Percentiles rank a stretch among this genome's conserved stretches.
Evolutionary conservation across 1,284 basidiomycete species (phyloP).

Genomic region (Moesziomyces sp.): DNA sequence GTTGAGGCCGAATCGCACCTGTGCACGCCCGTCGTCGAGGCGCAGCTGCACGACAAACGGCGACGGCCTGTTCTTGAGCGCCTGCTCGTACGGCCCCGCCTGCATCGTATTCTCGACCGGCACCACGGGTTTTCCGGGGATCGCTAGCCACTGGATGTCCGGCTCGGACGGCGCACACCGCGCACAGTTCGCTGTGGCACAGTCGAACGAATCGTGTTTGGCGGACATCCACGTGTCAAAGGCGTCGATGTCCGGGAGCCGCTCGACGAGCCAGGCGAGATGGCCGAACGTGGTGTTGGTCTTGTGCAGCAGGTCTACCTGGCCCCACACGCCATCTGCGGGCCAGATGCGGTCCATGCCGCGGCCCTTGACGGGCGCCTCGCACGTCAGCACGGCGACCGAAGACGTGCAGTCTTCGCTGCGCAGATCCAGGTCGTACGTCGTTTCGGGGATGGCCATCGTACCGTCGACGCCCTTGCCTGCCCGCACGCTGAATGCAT

Average conservation of each 20-base stretch:
- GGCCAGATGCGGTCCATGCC: constrained; percentile 53
- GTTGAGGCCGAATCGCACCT: constrained; percentile 86
- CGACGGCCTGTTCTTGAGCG: constrained; percentile 84
- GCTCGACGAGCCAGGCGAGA: constrained; percentile 57
- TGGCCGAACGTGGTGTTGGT: constrained; percentile 50
- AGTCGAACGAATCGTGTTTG: constrained; percentile 27
- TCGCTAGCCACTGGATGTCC: constrained; percentile 76
- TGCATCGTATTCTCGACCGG: constrained; percentile 57
- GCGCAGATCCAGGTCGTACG: constrained; percentile 35
- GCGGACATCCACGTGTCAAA: constrained; percentile 48
- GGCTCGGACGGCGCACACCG: constrained; percentile 84
- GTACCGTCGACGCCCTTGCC: constrained; percentile 27
- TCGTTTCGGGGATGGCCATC: constrained; percentile 33
- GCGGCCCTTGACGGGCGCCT: constrained; percentile 30
- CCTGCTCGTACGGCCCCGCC: constrained; percentile 69
- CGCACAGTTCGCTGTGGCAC: constrained; percentile 71
- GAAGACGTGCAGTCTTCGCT: constrained; percentile 42
- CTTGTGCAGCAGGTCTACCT: constrained; percentile 57
- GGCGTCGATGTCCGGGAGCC: constrained; percentile 39
- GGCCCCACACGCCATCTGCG: constrained; percentile 41
- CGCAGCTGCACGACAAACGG: constrained; percentile 89
- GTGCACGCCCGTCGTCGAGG: constrained; percentile 75
- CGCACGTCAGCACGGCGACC: constrained; percentile 41
- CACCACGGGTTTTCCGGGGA: constrained; percentile 39
- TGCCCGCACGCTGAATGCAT: constrained; percentile 22